Conservation (phyloP, 805 yeast genomes). For the Grigorovia humatica region DNA sequence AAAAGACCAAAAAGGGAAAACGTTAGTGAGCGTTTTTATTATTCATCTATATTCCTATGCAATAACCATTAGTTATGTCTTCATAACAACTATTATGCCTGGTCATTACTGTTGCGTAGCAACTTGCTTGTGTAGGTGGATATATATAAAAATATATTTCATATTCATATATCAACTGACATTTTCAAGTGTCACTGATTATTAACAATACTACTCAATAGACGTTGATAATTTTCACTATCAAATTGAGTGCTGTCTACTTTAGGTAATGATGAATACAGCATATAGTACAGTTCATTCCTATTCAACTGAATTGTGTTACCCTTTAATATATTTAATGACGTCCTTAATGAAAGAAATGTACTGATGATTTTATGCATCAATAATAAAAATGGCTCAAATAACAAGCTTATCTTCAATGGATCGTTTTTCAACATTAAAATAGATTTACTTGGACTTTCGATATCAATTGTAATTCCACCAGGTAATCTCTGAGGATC, state of each 20-base stretch:
- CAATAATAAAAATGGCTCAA: conserved; percentile 37
- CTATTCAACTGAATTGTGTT: conserved; percentile 36
- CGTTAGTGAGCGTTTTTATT: not conserved
- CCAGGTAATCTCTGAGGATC: conserved; percentile 64
- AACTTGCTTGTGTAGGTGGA: no score
- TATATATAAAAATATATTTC: not conserved
- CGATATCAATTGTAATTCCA: conserved; percentile 31
- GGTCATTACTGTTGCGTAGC: no score
- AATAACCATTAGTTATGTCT: no score
- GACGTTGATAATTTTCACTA: conserved; percentile 9
- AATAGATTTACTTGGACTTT: conserved; percentile 2
- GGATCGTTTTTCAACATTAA: conserved; percentile 36
- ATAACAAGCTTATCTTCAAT: conserved; percentile 34
- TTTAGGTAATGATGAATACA: conserved; percentile 45
- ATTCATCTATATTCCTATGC: no score
- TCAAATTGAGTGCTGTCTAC: conserved; percentile 21
- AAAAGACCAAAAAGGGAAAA: conserved; percentile 27
- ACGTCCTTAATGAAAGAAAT: conserved; percentile 34
- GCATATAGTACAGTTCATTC: conserved; percentile 36
- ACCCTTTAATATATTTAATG: conserved; percentile 37
- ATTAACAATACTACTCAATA: not conserved
- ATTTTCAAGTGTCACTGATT: not conserved
- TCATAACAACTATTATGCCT: no score
- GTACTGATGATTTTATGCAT: conserved; percentile 32
- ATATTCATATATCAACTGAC: conserved; percentile 1